Evolutionary conservation across 164 flowering plant genomes (phyloP), one percentile per base, ranked within the genome.

Genomic region (Litsea cubeba): DNA sequence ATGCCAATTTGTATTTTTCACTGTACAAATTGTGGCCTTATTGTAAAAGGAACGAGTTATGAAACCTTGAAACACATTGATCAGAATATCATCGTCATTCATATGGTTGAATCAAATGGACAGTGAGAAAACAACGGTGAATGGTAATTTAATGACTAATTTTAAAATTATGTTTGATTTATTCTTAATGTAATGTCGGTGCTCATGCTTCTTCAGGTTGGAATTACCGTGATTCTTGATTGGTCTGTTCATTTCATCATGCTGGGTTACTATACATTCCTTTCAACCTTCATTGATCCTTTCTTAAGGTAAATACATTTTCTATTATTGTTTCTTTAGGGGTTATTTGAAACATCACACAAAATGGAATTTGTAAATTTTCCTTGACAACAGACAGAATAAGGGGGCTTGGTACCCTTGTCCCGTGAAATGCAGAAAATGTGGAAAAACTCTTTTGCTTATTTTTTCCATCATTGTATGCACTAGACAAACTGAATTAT

Each of bases 171-270:
- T 54, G 60, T 54, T 40, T 35, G 7, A 40, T 40, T 8, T 8
- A 7, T 40, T 7, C 46, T 40, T 5, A 1, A 40, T 40, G 46
- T 54, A 54, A 17, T 17, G 60, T 20, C 18, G 60, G 60, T 58
- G 14, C 57, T 40, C 28, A n/a, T 54, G 26, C 22, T 50, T 65
- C 62, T 76, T 40, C 84, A 95, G 99, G 98, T 95, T 77, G 99
- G 97, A 18, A 58, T 91, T 67, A 85, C 92, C 5, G 94, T 90
- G 80, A 89, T 93, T 74, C 68, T 91, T 35, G 96, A 91, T 81
- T 95, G 99, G 99, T 88, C 80, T 65, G 88, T 88, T 72, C 98
- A 95, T 81, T 93, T 91, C 82, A 58, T 82, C 80, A 91, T 93
- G 95, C 77, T 95, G 75, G 97, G 97, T 71, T 84, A 79, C 72